Conservation (phyloP, 306 rosid genomes). For the peach (Prunus persica) region Prunus_persica_NCBIv2 NC_034009.1:3527501-3528000, state of each 20-base stretch:
- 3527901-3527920: too few species aligned
- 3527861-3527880: neutral
- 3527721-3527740: conserved; percentile 74
- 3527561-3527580: neutral
- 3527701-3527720: conserved; percentile 78
- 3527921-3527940: too few species aligned
- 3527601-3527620: neutral
- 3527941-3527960: too few species aligned
- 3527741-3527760: conserved; percentile 81
- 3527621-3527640: conserved; percentile 11
- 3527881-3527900: too few species aligned
- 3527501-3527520: neutral
- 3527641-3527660: conserved; percentile 87
- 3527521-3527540: neutral
- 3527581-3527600: neutral
- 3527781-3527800: conserved; percentile 49
- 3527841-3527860: neutral
- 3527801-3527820: conserved; percentile 30
- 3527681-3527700: conserved; percentile 76
- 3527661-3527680: conserved; percentile 81
- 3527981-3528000: too few species aligned
- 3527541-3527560: conserved; percentile 3
- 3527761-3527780: conserved; percentile 36
- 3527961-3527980: too few species aligned
- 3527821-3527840: neutral